phyloP scores from a whole-genome alignment of 805 yeast genomes.

The Spathaspora arborariae region DNA sequence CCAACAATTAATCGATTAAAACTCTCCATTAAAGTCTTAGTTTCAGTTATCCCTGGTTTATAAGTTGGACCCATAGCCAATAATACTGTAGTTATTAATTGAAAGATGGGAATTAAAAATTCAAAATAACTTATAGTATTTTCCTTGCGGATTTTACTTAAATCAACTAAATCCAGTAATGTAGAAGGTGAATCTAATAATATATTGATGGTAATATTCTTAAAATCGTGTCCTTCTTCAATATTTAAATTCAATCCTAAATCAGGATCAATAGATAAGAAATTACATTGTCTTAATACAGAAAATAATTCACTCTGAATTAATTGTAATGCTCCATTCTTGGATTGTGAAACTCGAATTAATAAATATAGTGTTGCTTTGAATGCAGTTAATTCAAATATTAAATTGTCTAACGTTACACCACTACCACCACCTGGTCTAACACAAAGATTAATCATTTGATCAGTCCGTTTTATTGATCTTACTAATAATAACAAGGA shows the following conservation, averaged over 20 bases:
- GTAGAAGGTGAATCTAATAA: slow-evolving; percentile 52
- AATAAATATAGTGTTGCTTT: slow-evolving; percentile 68
- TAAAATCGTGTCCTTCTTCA: slow-evolving; percentile 15
- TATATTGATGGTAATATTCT: slow-evolving; percentile 40
- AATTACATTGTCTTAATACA: slow-evolving; percentile 50
- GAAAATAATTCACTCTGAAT: slow-evolving; percentile 72
- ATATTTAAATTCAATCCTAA: slow-evolving; percentile 56
- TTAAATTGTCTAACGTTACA: slow-evolving; percentile 47
- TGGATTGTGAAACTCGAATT: slow-evolving; percentile 70
- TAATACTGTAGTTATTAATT: slow-evolving; percentile 60
- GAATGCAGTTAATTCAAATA: slow-evolving; percentile 76
- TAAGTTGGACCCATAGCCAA: slow-evolving; percentile 79
- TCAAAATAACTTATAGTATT: slow-evolving; percentile 55
- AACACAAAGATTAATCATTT: slow-evolving; percentile 43
- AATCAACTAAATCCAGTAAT: slow-evolving; percentile 8
- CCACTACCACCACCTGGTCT: slow-evolving; percentile 15
- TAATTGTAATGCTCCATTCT: slow-evolving; percentile 72
- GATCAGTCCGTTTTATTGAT: slow-evolving; percentile 68
- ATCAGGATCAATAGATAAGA: slow-evolving; percentile 73
- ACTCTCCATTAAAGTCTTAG: slow-evolving; percentile 46
- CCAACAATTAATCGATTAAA: slow-evolving; percentile 58
- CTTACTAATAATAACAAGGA: slow-evolving; percentile 61
- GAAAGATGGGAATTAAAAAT: slow-evolving; percentile 69
- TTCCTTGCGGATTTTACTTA: slow-evolving; percentile 9
- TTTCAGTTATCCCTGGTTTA: slow-evolving; percentile 51